Conservation (phyloP, 2,329 filamentous ascomycete species). For the Coniochaeta hoffmannii region DNA sequence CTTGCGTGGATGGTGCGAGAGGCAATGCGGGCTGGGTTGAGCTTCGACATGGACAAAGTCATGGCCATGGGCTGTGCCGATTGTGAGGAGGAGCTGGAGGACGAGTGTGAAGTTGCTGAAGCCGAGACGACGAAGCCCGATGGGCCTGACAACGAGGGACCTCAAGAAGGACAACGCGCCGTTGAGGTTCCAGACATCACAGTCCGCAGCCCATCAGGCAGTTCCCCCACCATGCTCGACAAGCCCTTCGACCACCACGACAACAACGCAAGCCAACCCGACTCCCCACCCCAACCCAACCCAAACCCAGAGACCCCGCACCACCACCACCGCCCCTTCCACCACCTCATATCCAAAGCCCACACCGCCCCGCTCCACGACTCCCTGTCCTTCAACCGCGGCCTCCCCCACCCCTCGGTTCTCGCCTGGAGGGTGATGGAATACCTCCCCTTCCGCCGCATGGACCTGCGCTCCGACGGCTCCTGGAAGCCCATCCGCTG, state of each 20-base stretch:
- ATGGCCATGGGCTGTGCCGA: conserved; percentile 56
- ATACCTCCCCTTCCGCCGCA: conserved; percentile 71
- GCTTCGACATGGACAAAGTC: conserved; percentile 63
- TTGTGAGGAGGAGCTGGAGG: conserved; percentile 25
- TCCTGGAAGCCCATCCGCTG: conserved; percentile 75
- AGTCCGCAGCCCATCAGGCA: conserved; percentile 13
- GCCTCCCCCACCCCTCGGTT: conserved; percentile 47
- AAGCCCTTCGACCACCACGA: conserved; percentile 2
- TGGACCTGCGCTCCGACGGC: conserved; percentile 67
- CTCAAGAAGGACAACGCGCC: not conserved
- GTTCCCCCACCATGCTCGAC: conserved; percentile 13
- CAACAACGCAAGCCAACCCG: conserved; percentile 30
- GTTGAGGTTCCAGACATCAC: conserved; percentile 14
- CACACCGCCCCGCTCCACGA: conserved; percentile 57
- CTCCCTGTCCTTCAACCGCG: conserved; percentile 57
- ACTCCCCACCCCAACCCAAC: not conserved
- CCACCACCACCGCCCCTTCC: conserved; percentile 31
- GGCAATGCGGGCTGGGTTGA: conserved; percentile 55
- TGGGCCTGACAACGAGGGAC: not conserved
- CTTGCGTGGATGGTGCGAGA: conserved; percentile 60
- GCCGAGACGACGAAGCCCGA: not conserved
- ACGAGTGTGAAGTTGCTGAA: not conserved
- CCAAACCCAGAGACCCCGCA: not conserved
- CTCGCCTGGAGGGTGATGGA: conserved; percentile 73
- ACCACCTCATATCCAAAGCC: conserved; percentile 50